Conservation (phyloP, 805 yeast species). For the Wickerhamomyces sydowiorum region DNA sequence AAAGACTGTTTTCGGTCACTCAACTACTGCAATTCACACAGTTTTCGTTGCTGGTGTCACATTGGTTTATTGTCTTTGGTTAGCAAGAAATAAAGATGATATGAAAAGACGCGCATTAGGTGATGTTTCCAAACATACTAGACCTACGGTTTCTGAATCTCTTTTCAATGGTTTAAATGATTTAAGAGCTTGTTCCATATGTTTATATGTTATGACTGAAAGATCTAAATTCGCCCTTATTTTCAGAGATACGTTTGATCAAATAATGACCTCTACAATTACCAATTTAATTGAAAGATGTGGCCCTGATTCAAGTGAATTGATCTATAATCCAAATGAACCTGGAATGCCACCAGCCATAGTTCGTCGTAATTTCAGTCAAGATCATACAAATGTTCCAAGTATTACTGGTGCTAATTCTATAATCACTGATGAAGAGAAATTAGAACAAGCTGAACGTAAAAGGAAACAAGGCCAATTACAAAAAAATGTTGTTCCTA, state of each 20-base stretch:
- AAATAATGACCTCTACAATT: constrained; percentile 57
- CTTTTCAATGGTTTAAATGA: constrained; percentile 55
- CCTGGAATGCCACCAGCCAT: constrained; percentile 60
- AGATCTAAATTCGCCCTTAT: constrained; percentile 55
- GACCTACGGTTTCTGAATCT: constrained; percentile 51
- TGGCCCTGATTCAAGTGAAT: constrained; percentile 57
- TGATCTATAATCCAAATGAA: constrained; percentile 33
- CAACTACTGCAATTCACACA: constrained; percentile 61
- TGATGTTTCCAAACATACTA: constrained; percentile 52
- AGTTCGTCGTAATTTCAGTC: constrained; percentile 25
- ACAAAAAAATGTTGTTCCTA: constrained; percentile 47
- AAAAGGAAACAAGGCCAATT: constrained; percentile 43
- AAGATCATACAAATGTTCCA: constrained; percentile 27
- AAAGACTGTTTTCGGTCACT: constrained; percentile 55
- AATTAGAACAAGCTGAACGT: constrained; percentile 42
- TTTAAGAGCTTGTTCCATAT: constrained; percentile 57
- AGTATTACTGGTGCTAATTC: constrained; percentile 17
- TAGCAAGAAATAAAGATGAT: constrained; percentile 57
- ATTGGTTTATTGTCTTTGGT: constrained; percentile 59
- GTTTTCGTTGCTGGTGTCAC: constrained; percentile 68
- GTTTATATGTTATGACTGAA: constrained; percentile 62
- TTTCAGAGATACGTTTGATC: constrained; percentile 65
- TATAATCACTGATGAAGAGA: constrained; percentile 33
- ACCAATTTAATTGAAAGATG: constrained; percentile 57
- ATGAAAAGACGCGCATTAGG: constrained; percentile 48